These are phyloP conservation scores for Corylus heterophylla DNA, from an alignment of 306 rosid species.

Conservation along the genomic window DNA sequence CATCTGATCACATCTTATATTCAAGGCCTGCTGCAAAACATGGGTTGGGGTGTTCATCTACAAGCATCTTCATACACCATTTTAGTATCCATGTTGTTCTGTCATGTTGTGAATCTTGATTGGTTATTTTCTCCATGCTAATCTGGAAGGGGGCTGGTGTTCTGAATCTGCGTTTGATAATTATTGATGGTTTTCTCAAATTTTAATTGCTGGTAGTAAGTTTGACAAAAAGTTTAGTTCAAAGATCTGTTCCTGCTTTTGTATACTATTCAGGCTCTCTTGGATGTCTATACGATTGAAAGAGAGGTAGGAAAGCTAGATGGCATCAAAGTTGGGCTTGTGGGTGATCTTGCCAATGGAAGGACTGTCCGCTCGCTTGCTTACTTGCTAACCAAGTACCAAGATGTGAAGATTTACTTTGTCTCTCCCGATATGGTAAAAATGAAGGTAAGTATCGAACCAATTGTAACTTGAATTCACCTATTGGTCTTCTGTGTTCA, in stretches of 20 bases:
- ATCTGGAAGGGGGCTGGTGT: neutral
- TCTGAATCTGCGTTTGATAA: neutral
- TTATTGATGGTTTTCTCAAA: neutral
- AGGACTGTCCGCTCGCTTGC: conserved; percentile 91
- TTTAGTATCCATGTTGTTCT: neutral
- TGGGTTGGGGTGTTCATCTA: neutral
- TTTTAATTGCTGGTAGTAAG: neutral
- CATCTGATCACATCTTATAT: neutral
- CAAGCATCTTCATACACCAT: neutral
- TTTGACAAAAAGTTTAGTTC: neutral
- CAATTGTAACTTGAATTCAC: neutral
- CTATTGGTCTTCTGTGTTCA: neutral
- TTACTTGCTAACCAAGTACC: conserved; percentile 77
- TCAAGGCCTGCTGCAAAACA: neutral
- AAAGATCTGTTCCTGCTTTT: neutral
- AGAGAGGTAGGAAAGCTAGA: conserved; percentile 80
- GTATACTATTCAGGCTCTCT: conserved; percentile 61
- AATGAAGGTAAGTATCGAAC: conserved; percentile 64
- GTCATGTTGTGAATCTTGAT: neutral
- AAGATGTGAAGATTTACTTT: conserved; percentile 67
- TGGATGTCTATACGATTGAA: conserved; percentile 79
- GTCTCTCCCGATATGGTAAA: conserved; percentile 81
- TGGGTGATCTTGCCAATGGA: conserved; percentile 90
- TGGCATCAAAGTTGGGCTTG: conserved; percentile 75
- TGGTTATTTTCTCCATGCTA: neutral